phyloP scores from a whole-genome alignment of 257 asterid species.

The Nicotiana noctiflora region DNA sequence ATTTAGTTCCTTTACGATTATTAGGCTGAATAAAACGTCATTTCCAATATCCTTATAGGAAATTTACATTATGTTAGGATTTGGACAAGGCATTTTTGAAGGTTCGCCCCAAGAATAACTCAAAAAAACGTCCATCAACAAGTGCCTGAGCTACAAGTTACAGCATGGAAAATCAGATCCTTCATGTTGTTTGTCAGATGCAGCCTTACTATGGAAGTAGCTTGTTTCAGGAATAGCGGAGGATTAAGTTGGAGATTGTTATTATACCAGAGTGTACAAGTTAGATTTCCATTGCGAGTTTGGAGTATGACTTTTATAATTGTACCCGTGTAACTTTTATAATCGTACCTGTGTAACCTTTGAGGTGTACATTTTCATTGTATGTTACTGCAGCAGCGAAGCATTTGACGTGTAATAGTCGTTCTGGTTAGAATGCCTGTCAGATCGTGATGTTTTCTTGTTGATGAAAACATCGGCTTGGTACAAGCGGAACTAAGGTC shows the following conservation, averaged over 20 bases:
- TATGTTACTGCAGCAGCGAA: background rate
- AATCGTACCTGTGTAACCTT: background rate
- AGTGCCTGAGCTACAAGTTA: constrained; percentile 12
- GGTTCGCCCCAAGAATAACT: constrained; percentile 69
- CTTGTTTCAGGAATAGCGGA: background rate
- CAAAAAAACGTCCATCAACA: constrained; percentile 53
- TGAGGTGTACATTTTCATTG: background rate
- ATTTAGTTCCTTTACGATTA: background rate
- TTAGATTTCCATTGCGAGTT: too few relatives aligned
- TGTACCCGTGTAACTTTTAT: background rate
- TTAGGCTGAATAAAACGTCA: background rate
- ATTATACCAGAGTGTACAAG: background rate
- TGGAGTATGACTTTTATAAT: background rate
- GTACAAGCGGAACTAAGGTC: background rate
- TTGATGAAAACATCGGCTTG: background rate
- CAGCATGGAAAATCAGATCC: background rate
- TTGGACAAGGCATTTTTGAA: constrained; percentile 70
- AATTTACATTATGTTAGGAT: constrained; percentile 34
- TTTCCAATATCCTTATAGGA: background rate
- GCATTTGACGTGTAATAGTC: background rate
- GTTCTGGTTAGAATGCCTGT: background rate
- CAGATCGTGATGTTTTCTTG: background rate
- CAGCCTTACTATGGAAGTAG: background rate
- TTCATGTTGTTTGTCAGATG: background rate
- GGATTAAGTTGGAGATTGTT: background rate